These are phyloP conservation scores for Nelumbo lutea DNA, from an alignment of 164 flowering plant species.

Conservation along the genomic window DNA sequence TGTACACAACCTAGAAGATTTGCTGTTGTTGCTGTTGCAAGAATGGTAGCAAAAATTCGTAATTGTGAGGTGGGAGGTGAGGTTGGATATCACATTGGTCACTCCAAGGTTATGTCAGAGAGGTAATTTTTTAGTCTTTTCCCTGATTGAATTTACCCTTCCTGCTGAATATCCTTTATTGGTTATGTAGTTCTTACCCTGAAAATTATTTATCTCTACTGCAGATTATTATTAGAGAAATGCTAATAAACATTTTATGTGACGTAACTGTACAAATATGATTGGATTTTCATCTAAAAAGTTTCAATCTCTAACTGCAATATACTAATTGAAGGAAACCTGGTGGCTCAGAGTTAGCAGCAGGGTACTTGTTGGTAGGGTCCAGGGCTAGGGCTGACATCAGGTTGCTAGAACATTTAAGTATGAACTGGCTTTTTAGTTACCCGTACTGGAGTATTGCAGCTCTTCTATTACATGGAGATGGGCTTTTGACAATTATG, in stretches of 20 bases:
- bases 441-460: too few species aligned
- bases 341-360: not conserved
- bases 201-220: not conserved
- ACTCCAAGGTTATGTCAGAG: conserved; percentile 51
- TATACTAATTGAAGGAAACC: not conserved
- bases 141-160: not conserved
- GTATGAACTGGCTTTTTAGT: too few species aligned
- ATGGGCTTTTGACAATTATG: too few species aligned
- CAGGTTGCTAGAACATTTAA: not conserved
- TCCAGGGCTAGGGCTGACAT: not conserved
- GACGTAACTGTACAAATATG: too few species aligned
- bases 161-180: not conserved
- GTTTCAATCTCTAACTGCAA: too few species aligned
- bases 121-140: conserved; percentile 39
- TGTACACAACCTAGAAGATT: conserved; percentile 98
- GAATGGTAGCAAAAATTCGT: conserved; percentile 83
- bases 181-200: not conserved
- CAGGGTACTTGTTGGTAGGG: not conserved
- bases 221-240: too few species aligned
- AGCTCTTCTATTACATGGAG: too few species aligned
- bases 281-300: too few species aligned
- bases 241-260: too few species aligned
- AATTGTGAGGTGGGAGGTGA: conserved; percentile 81
- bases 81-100: conserved; percentile 97
- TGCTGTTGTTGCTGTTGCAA: conserved; percentile 98